These are phyloP conservation scores for Fraxinus latifolia DNA, from an alignment of 305 asterid genomes.

Conservation along the genomic window DNA sequence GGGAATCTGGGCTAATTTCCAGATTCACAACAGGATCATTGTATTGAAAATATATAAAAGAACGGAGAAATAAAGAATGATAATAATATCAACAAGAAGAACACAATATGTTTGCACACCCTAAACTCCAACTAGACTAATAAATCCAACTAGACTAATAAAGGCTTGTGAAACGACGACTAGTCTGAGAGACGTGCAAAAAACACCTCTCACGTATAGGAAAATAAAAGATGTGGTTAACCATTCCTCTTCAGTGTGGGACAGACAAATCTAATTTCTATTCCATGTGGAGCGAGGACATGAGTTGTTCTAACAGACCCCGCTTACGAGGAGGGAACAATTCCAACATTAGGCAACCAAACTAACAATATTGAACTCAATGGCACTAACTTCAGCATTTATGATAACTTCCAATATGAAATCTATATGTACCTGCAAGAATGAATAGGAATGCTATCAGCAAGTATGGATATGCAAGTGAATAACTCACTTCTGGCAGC, in stretches of 20 bases:
- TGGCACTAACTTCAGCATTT: background rate
- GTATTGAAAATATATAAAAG: background rate
- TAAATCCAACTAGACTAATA: background rate
- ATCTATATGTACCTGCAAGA: conserved; percentile 48
- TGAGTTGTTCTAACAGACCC: background rate
- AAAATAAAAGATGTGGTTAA: background rate
- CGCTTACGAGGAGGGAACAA: background rate
- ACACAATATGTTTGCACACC: background rate
- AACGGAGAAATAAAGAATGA: background rate
- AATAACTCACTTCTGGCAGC: conserved; percentile 43
- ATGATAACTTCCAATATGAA: background rate
- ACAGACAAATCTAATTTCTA: background rate
- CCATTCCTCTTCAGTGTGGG: background rate
- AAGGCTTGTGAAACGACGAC: background rate
- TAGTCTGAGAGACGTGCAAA: background rate
- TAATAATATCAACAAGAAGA: background rate
- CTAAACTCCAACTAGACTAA: background rate
- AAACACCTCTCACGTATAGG: background rate
- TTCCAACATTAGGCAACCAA: background rate
- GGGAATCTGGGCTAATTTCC: background rate
- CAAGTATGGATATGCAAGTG: conserved; percentile 48
- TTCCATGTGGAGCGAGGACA: background rate
- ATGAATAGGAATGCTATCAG: conserved; percentile 36
- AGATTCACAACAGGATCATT: background rate
- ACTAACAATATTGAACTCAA: background rate